Conservation (phyloP, 345 rosid genomes). For the Lagerstroemia speciosa region DNA sequence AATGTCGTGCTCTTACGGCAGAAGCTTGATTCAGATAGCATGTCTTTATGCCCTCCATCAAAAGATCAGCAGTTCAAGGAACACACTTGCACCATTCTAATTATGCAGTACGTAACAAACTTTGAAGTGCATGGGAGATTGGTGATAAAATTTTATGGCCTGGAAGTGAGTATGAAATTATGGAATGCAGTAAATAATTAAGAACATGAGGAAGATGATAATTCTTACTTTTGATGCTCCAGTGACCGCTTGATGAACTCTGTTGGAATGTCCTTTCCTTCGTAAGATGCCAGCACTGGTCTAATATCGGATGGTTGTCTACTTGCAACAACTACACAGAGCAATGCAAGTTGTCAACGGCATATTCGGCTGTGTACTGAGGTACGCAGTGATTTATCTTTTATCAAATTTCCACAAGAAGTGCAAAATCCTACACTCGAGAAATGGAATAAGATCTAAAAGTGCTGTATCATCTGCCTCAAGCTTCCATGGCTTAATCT, state of each 20-base stretch:
- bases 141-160: not conserved
- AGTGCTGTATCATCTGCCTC: slow-evolving; percentile 82
- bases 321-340: slow-evolving; percentile 70
- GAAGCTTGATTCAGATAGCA: too few relatives aligned
- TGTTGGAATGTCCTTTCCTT: slow-evolving; percentile 62
- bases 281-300: slow-evolving; percentile 57
- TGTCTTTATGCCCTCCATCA: not conserved
- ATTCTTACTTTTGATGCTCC: slow-evolving; percentile 60
- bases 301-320: slow-evolving; percentile 78
- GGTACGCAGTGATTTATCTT: not conserved
- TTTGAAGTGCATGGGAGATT: not conserved
- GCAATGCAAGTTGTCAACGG: not conserved
- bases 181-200: too few relatives aligned
- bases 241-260: slow-evolving; percentile 85
- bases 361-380: not conserved
- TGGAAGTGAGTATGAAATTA: not conserved
- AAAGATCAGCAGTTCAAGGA: not conserved
- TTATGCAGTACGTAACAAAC: not conserved
- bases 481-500: slow-evolving; percentile 69
- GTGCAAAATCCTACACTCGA: slow-evolving; percentile 56
- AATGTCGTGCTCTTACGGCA: too few relatives aligned
- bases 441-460: slow-evolving; percentile 92
- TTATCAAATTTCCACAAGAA: not conserved
- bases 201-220: not conserved
- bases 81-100: not conserved